Base-by-base conservation (phyloP, 2,329 filamentous ascomycete species). In the Neonectria ditissima region DNA sequence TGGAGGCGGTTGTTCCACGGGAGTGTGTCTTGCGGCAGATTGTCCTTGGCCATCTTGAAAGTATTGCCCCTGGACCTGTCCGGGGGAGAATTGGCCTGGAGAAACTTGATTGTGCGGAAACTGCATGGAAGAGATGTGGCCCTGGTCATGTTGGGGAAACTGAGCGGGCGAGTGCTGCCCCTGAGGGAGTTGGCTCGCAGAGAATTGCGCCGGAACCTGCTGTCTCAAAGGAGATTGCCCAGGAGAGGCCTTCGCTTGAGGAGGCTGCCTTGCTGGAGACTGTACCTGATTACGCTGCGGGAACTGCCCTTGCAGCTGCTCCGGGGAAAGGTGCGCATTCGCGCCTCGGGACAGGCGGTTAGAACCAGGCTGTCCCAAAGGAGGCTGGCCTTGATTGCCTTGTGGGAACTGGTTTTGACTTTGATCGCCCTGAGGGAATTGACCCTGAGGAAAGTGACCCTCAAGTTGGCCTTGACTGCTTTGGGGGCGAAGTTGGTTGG, bases 121-220 rank as follows among this genome's bases (percentile, higher is more conserved):
- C 22, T 47, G 44, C 24, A 24, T 41, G 11, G n/a, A 16, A 18
- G 59, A 41, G 39, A 57, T 24, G 16, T 62, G 59, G 16, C 45
- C 18, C 5, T 53, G 30, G 28, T 14, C 9, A 13, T 48, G 39
- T 18, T 28, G 54, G 32, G 4, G 14, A n/a, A n/a, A 41, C 11
- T 62, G 53, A n/a, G 28, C 39, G 14, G 37, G 53, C 13, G 55
- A 43, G 18, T 34, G 24, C 11, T 56, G 47, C 18, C 39, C 30
- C 22, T 30, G 44, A 22, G 43, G n/a, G 32, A 18, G 10, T 10
- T 50, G 47, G 6, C n/a, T n/a, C 14, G 47, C 6, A 32, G 28
- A 18, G 32, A 50, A n/a, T 22, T 32, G 47, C n/a, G 18, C 28
- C n/a, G 47, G 47, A 32, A 28, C 18, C 20, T 32, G 26, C 22